phyloP scores from a whole-genome alignment of 768 basidiomycete species.

The Leccinum obscurum region DNA sequence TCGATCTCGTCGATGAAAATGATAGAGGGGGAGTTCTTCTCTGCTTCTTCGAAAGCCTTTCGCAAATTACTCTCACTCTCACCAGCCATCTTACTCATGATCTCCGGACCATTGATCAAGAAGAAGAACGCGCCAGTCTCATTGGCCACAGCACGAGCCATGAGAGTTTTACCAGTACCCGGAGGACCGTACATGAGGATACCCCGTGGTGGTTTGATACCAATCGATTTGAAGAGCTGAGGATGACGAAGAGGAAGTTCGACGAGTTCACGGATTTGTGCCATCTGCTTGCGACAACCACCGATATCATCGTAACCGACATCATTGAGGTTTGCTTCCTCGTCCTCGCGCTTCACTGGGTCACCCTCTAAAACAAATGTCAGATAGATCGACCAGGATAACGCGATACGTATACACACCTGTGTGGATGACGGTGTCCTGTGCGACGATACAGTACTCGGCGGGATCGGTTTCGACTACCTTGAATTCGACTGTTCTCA shows the following conservation, averaged over 20 bases:
- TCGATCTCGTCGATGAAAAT: constrained; percentile 99
- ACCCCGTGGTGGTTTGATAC: constrained; percentile 99
- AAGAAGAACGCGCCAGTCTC: constrained; percentile 99
- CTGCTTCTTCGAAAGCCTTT: constrained; percentile 99
- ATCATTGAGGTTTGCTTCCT: constrained; percentile 93
- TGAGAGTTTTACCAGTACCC: constrained; percentile 99
- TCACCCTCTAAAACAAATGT: constrained; percentile 74
- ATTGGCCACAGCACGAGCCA: constrained; percentile 99
- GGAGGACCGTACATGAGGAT: constrained; percentile 99
- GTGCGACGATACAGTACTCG: constrained; percentile 98
- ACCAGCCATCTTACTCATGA: constrained; percentile 99
- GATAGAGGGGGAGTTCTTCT: constrained; percentile 99
- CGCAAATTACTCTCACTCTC: constrained; percentile 96
- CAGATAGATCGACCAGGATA: neutral
- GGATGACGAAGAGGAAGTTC: constrained; percentile 98
- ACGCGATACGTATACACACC: constrained; percentile 38
- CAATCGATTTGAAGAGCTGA: constrained; percentile 99
- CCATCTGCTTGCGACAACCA: constrained; percentile 99
- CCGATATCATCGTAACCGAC: constrained; percentile 99
- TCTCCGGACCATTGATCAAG: constrained; percentile 99
- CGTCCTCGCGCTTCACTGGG: constrained; percentile 97
- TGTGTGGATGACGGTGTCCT: constrained; percentile 97
- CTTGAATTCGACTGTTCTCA: constrained; percentile 99
- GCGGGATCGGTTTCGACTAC: constrained; percentile 97
- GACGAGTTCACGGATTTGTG: constrained; percentile 98